Evolutionary conservation across 2,329 filamentous ascomycete species (phyloP).

Genomic region (Apiospora hydei): DNA sequence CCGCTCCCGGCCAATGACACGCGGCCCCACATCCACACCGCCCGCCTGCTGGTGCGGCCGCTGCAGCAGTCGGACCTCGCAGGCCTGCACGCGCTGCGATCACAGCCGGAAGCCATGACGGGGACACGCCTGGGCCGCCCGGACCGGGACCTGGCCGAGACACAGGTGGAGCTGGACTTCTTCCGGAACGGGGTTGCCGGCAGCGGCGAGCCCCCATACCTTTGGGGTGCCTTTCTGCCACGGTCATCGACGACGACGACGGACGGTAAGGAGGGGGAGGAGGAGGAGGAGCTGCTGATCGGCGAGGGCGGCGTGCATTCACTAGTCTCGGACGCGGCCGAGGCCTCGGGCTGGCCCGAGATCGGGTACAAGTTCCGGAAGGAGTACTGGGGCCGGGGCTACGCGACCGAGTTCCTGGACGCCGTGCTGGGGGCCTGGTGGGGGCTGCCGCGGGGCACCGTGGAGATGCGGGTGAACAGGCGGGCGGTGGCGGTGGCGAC

Average conservation of each 20-base stretch:
- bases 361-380: slow-evolving; percentile 28
- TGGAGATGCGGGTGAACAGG: neutral
- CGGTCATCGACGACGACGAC: slow-evolving; percentile 27
- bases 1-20: slow-evolving; percentile 34
- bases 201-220: slow-evolving; percentile 27
- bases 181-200: slow-evolving; percentile 24
- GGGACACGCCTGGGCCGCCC: slow-evolving; percentile 33
- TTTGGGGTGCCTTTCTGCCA: slow-evolving; percentile 38
- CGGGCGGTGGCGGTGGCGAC: neutral
- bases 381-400: slow-evolving; percentile 25
- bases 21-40: slow-evolving; percentile 33
- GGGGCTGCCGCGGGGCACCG: slow-evolving; percentile 11
- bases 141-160: slow-evolving; percentile 35
- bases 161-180: slow-evolving; percentile 29
- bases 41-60: slow-evolving; percentile 37
- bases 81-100: slow-evolving; percentile 33
- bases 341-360: slow-evolving; percentile 25
- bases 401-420: slow-evolving; percentile 25
- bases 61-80: slow-evolving; percentile 33
- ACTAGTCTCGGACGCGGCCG: slow-evolving; percentile 13
- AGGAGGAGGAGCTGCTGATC: slow-evolving; percentile 44
- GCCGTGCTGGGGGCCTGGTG: slow-evolving; percentile 25
- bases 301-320: slow-evolving; percentile 45
- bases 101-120: slow-evolving; percentile 36
- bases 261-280: slow-evolving; percentile 41